Percentiles rank a stretch among this genome's conserved stretches.
Evolutionary conservation across 2,329 filamentous ascomycete genomes (phyloP).

Genomic region (Gnomoniopsis smithogilvyi): DNA sequence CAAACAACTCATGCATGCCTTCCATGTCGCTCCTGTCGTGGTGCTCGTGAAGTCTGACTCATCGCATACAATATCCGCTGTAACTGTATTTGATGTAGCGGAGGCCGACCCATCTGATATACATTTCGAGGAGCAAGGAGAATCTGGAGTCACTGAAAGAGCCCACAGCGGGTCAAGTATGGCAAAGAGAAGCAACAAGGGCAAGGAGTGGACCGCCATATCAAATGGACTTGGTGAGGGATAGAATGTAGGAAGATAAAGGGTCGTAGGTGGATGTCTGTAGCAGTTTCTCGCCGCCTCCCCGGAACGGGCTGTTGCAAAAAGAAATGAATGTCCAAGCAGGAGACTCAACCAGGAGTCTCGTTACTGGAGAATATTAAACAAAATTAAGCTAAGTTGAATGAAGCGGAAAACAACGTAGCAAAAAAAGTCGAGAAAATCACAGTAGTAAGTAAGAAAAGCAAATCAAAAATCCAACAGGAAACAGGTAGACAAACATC

Average conservation of each 20-base stretch:
- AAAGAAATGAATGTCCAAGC: slow-evolving; percentile 2
- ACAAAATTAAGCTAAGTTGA: slow-evolving; percentile 9
- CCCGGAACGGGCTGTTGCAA: background rate
- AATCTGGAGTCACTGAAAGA: slow-evolving; percentile 51
- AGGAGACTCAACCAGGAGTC: slow-evolving; percentile 18
- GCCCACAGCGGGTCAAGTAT: slow-evolving; percentile 30
- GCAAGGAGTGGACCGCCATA: slow-evolving; percentile 18
- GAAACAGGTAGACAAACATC: background rate
- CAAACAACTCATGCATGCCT: slow-evolving; percentile 49
- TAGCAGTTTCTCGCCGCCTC: background rate
- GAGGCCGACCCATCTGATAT: slow-evolving; percentile 40
- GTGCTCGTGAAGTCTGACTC: slow-evolving; percentile 40
- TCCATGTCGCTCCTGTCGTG: slow-evolving; percentile 41
- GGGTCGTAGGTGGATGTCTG: background rate
- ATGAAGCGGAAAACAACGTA: background rate
- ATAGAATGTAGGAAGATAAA: background rate
- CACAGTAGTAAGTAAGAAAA: background rate
- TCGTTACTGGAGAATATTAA: slow-evolving; percentile 10
- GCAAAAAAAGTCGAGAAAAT: background rate
- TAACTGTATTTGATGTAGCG: slow-evolving; percentile 41
- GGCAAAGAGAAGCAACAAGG: slow-evolving; percentile 21
- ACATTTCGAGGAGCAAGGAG: slow-evolving; percentile 51
- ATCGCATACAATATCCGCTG: slow-evolving; percentile 44
- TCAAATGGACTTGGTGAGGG: background rate
- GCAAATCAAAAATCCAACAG: background rate